phyloP scores from a whole-genome alignment of 768 basidiomycete species.

The Harrya chromipes region DNA sequence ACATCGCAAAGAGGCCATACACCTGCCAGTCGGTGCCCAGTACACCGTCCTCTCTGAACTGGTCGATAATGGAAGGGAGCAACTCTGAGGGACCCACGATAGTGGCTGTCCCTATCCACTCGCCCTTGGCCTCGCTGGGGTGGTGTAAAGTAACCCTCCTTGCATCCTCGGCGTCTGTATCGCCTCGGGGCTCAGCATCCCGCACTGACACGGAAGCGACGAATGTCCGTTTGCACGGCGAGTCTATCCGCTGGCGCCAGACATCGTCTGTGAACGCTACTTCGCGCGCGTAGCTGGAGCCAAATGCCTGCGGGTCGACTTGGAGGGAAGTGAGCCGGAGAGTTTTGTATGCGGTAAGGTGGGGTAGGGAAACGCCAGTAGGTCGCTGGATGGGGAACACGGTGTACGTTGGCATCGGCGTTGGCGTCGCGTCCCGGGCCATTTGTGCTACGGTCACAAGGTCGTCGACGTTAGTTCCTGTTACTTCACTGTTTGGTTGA shows the following conservation, averaged over 20 bases:
- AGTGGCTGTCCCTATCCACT: slow-evolving; percentile 23
- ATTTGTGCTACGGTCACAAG: no score
- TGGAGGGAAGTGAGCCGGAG: slow-evolving; percentile 24
- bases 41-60: slow-evolving; percentile 14
- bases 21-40: slow-evolving; percentile 14
- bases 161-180: not conserved
- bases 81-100: slow-evolving; percentile 16
- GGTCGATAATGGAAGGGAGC: not conserved
- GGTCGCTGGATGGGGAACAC: slow-evolving; percentile 16
- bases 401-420: slow-evolving; percentile 8
- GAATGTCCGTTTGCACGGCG: slow-evolving; percentile 11
- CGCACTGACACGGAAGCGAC: slow-evolving; percentile 13
- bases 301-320: slow-evolving; percentile 20
- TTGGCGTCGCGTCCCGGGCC: no score
- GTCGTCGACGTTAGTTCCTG: no score
- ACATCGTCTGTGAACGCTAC: slow-evolving; percentile 17
- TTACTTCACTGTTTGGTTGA: no score
- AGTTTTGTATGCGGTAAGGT: slow-evolving; percentile 23
- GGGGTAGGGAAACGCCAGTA: slow-evolving; percentile 10
- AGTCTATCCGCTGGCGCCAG: slow-evolving; percentile 22
- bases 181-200: not conserved
- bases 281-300: slow-evolving; percentile 24
- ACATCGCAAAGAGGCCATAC: slow-evolving; percentile 24
- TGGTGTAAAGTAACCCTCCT: not conserved
- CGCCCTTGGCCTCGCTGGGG: not conserved